These are phyloP conservation scores for Aspergillus transmontanensis DNA, from an alignment of 2,329 filamentous ascomycete species.

Conservation along the genomic window DNA sequence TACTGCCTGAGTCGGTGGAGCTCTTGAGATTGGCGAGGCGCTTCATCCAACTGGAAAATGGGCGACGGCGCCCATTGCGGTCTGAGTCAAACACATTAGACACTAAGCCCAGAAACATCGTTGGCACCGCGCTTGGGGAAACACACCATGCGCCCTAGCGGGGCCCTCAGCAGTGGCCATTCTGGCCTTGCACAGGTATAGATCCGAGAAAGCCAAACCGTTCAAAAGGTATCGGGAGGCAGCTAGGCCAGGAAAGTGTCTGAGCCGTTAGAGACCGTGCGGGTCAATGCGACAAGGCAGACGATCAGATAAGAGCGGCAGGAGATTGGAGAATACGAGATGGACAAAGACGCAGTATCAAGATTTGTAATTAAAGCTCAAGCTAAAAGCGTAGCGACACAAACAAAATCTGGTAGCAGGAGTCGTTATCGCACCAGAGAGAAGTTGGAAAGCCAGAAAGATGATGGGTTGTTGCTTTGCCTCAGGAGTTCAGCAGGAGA, in stretches of 20 bases:
- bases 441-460: background rate
- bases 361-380: background rate
- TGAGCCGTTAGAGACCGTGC: background rate
- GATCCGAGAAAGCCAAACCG: background rate
- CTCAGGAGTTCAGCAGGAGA: constrained; percentile 6
- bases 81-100: constrained; percentile 52
- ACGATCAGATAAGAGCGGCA: constrained; percentile 7
- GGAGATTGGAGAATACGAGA: background rate
- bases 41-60: constrained; percentile 93
- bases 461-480: background rate
- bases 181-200: constrained; percentile 11
- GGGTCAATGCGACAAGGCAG: background rate
- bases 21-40: constrained; percentile 85
- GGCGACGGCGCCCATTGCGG: constrained; percentile 73
- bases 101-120: background rate
- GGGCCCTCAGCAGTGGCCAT: constrained; percentile 40
- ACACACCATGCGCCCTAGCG: constrained; percentile 50
- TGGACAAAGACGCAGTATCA: background rate
- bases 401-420: background rate
- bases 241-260: background rate
- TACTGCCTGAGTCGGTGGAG: constrained; percentile 58
- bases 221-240: background rate
- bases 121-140: constrained; percentile 4
- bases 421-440: background rate
- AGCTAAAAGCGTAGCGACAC: background rate